A percentile compares a stretch with the other conserved stretches of the same genome.
phyloP scores from a whole-genome alignment of 164 flowering plant species.

The Cinnamomum chago region DNA sequence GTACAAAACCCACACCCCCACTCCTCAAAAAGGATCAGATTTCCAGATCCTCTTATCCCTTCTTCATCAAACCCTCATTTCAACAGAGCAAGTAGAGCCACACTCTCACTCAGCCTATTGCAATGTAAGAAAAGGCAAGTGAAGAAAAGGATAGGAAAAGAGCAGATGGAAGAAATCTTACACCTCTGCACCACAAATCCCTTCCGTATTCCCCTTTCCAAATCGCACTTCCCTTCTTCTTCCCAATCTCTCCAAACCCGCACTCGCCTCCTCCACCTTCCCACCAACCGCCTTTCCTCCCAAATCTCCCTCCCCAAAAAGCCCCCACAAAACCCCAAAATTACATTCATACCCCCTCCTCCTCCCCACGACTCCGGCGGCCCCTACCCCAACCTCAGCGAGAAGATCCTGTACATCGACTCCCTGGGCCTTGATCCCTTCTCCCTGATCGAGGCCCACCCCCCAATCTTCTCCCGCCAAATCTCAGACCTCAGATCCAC shows the following conservation, averaged over 20 bases:
- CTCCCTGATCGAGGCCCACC: constrained; percentile 42
- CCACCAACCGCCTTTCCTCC: constrained; percentile 21
- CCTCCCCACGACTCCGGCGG: neutral
- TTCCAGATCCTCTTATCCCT: constrained; percentile 1
- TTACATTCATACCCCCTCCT: constrained; percentile 12
- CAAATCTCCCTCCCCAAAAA: constrained; percentile 15
- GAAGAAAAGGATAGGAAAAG: neutral
- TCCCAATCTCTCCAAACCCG: constrained; percentile 10
- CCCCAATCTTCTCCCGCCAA: constrained; percentile 39
- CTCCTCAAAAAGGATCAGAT: neutral
- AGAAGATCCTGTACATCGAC: constrained; percentile 73
- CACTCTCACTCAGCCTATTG: neutral
- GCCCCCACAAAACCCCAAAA: constrained; percentile 21
- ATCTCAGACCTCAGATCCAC: constrained; percentile 45
- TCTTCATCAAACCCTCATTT: neutral
- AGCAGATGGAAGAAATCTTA: constrained; percentile 38
- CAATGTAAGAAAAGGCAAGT: neutral
- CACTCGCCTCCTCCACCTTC: constrained; percentile 26
- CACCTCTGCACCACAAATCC: constrained; percentile 23
- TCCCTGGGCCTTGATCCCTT: constrained; percentile 76
- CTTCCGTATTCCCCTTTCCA: constrained; percentile 7
- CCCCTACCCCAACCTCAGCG: constrained; percentile 33
- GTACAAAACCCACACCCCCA: neutral
- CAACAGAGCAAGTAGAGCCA: too few relatives aligned
- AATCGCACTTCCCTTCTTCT: constrained; percentile 3